These are phyloP conservation scores for Fragilariopsis cylindrus DNA, from an alignment of 108 stramenopile species.

Conservation along the genomic window DNA sequence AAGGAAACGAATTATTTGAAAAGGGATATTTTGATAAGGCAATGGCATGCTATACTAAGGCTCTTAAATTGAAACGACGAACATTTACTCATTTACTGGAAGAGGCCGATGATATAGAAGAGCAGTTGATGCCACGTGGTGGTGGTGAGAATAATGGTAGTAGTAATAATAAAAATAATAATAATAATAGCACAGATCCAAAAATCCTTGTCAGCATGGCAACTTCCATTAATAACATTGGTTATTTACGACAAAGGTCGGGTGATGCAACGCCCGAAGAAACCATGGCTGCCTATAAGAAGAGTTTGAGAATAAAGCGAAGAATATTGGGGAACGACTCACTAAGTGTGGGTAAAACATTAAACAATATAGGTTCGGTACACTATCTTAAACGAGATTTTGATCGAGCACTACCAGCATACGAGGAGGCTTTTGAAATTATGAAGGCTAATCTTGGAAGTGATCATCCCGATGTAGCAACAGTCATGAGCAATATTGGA, in stretches of 20 bases:
- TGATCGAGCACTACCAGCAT: conserved; percentile 54
- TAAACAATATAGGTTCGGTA: conserved; percentile 77
- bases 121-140: conserved; percentile 2
- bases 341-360: conserved; percentile 68
- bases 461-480: conserved; percentile 63
- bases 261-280: conserved; percentile 57
- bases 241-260: conserved; percentile 52
- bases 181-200: conserved; percentile 16
- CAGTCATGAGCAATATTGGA: conserved; percentile 71
- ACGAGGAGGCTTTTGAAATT: conserved; percentile 57
- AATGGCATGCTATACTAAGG: conserved; percentile 46
- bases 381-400: conserved; percentile 56
- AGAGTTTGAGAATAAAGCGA: conserved; percentile 56
- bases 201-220: conserved; percentile 55
- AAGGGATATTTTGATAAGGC: conserved; percentile 52
- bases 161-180: not conserved
- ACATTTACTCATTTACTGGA: conserved; percentile 36
- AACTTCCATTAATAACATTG: conserved; percentile 71
- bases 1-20: conserved; percentile 55
- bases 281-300: conserved; percentile 62
- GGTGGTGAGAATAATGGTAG: too few species aligned
- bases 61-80: conserved; percentile 51
- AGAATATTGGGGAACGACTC: conserved; percentile 59
- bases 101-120: conserved; percentile 25
- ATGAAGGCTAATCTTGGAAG: conserved; percentile 47